These are phyloP conservation scores for Pseudozyma sp. DNA, from an alignment of 1,284 basidiomycete species.

Conservation along the genomic window DNA sequence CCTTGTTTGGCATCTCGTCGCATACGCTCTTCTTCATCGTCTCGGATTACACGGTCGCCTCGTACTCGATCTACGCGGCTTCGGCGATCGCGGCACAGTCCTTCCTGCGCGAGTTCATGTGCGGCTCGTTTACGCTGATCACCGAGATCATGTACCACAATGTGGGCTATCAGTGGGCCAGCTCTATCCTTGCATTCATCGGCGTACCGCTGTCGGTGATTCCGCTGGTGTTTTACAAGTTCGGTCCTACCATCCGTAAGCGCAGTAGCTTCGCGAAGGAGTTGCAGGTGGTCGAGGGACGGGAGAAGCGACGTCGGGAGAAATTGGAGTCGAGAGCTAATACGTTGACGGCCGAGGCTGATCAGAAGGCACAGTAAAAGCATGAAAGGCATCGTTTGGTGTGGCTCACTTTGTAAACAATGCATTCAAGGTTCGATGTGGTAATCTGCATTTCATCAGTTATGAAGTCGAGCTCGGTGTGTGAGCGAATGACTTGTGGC, in stretches of 20 bases:
- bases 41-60: constrained; percentile 54
- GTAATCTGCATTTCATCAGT: no score
- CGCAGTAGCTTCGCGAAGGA: constrained; percentile 53
- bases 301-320: constrained; percentile 24
- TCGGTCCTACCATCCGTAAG: constrained; percentile 51
- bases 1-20: constrained; percentile 50
- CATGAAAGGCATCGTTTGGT: not conserved
- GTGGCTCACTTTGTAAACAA: no score
- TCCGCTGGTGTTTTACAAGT: constrained; percentile 53
- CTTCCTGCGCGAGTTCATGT: constrained; percentile 52
- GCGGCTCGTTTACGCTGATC: constrained; percentile 51
- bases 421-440: no score
- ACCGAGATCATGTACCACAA: constrained; percentile 50
- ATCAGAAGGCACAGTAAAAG: not conserved
- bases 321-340: constrained; percentile 30
- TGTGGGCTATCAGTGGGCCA: constrained; percentile 54
- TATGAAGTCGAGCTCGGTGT: no score
- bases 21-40: constrained; percentile 62
- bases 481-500: no score
- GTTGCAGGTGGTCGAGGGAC: constrained; percentile 44
- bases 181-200: constrained; percentile 53
- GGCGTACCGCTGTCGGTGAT: constrained; percentile 52
- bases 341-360: constrained; percentile 12
- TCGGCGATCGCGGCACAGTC: constrained; percentile 59
- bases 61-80: constrained; percentile 56